A percentile compares a stretch with the other conserved stretches of the same genome.
These are phyloP conservation scores for Hemisphaericaspora subhashii DNA, from an alignment of 1,139 yeast species.

Conservation along the genomic window DNA sequence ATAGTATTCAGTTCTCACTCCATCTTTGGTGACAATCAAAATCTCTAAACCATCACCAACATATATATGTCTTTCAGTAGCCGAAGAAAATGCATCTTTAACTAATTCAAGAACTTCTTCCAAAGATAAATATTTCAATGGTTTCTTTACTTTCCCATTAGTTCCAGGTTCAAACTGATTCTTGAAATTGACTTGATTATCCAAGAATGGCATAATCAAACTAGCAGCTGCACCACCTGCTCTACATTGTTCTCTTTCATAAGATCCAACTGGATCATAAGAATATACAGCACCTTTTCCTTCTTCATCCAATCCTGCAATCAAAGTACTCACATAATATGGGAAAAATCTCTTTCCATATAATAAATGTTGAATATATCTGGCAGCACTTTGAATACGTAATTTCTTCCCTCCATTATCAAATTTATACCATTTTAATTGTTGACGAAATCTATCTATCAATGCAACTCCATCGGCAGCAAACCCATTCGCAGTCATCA, in stretches of 20 bases:
- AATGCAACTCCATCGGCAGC: constrained; percentile 93
- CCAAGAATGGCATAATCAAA: constrained; percentile 94
- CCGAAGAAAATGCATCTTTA: constrained; percentile 91
- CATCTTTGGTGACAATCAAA: constrained; percentile 88
- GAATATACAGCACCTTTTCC: constrained; percentile 96
- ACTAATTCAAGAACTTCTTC: constrained; percentile 88
- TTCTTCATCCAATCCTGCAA: constrained; percentile 92
- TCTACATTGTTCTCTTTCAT: constrained; percentile 95
- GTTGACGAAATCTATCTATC: constrained; percentile 71
- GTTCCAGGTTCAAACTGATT: constrained; percentile 84
- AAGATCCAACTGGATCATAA: constrained; percentile 96
- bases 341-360: constrained; percentile 97
- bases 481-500: constrained; percentile 93
- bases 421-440: constrained; percentile 92
- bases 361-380: constrained; percentile 85
- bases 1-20: constrained; percentile 77
- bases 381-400: constrained; percentile 74
- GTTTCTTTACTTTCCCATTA: constrained; percentile 63
- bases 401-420: constrained; percentile 74
- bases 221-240: constrained; percentile 98
- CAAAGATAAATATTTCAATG: constrained; percentile 61
- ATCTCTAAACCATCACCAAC: constrained; percentile 97
- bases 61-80: constrained; percentile 96
- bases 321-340: constrained; percentile 89
- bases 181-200: constrained; percentile 93